These are phyloP conservation scores for Populus trichocarpa DNA, from an alignment of 441 rosid genomes.

Conservation along the genomic window DNA sequence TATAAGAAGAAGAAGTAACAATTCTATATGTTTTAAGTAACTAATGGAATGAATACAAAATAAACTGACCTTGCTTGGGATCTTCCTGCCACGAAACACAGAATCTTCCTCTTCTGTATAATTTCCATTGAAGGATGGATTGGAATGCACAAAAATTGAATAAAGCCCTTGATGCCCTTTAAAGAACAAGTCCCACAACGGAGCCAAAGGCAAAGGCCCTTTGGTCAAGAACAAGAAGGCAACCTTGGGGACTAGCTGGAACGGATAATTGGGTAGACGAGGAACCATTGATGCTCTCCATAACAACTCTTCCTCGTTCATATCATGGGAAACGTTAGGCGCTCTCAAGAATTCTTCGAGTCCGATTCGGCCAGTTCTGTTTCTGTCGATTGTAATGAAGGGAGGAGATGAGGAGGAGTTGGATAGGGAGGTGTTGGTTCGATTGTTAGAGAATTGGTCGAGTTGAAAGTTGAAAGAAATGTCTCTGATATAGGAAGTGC, in stretches of 20 bases:
- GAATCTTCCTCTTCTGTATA: conserved; percentile 36
- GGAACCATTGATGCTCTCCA: conserved; percentile 81
- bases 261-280: conserved; percentile 36
- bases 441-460: conserved; percentile 29
- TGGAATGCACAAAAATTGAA: conserved; percentile 57
- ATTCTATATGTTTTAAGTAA: background rate
- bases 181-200: conserved; percentile 79
- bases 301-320: conserved; percentile 62
- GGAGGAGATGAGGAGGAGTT: background rate
- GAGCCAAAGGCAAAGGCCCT: conserved; percentile 56
- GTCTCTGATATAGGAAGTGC: conserved; percentile 43
- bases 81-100: conserved; percentile 54
- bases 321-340: conserved; percentile 40
- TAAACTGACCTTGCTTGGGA: conserved; percentile 71
- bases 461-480: conserved; percentile 45
- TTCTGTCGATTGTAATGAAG: background rate
- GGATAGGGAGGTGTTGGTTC: background rate
- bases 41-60: background rate
- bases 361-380: conserved; percentile 15
- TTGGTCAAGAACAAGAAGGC: conserved; percentile 75
- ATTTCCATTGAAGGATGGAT: conserved; percentile 50
- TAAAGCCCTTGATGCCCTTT: conserved; percentile 56
- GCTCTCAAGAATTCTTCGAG: conserved; percentile 34
- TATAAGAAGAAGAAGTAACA: background rate
- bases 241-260: conserved; percentile 47